Evolutionary conservation across 202 grass and related monocot genomes (phyloP), one percentile per base, ranked within the genome.

Genomic region (Carex sylvatica): DNA sequence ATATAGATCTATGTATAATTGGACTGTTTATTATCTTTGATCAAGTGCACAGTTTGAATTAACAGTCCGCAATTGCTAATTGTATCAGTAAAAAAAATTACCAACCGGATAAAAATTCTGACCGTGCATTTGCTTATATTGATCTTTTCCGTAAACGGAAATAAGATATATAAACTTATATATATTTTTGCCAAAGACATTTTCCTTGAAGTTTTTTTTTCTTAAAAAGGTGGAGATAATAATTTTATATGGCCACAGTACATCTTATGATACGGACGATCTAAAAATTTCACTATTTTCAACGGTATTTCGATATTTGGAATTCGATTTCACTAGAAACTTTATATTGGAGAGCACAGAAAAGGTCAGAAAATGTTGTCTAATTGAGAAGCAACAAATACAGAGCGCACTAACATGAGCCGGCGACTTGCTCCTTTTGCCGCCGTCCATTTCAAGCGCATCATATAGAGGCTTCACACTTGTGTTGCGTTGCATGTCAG

Each of bases 371-470:
- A 52, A 52, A 74, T 26, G 12, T 28, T 74, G 70, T 74, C 46
- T 13, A 26, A 11, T 52, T 53, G 12, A 23, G 47, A 74, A 74
- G 42, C 44, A 74, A 53, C 70, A 74, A 53, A 52, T 16, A 30
- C 44, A 53, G 46, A 74, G 23, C 70, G 70, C 70, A 74, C 70
- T 74, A 53, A 24, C 42, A 26, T 53, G 46, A 74, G 46, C 46
- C 23, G 46, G 13, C 23, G 20, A 53, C 46, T 74, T 53, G 46
- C 22, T 59, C 7, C 6, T 59, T 18, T 59, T 20, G n/a, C 6
- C n/a, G 55, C n/a, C 1, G 56, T 59, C 56, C 56, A 59, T 59
- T 59, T 59, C 5, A 59, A 18, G n/a, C 55, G 55, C 55, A 8
- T 20, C 55, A 59, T 56, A 13, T 56, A 13, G 53, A 56, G 53